Conservation (phyloP, 2,329 filamentous ascomycete species). For the Dactylellina cionopaga region DNA sequence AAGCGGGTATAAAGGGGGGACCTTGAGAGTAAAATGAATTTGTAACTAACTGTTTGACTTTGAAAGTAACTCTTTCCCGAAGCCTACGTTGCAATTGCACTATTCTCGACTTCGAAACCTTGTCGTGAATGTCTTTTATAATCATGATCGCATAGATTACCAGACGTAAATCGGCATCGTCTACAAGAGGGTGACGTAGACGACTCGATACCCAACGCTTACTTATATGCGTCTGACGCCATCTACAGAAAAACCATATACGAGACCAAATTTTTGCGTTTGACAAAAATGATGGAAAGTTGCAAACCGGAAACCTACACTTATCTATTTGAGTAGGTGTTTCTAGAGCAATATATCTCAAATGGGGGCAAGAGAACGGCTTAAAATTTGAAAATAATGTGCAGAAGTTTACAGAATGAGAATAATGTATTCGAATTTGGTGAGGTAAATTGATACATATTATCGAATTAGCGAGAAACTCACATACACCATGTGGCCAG, state of each 20-base stretch:
- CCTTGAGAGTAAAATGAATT: too few species aligned
- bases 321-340: slow-evolving; percentile 3
- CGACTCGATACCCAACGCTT: slow-evolving; percentile 16
- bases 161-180: slow-evolving; percentile 17
- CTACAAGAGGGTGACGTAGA: slow-evolving; percentile 31
- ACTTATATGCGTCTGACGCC: slow-evolving; percentile 40
- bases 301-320: not conserved
- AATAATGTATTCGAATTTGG: not conserved
- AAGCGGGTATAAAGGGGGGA: too few species aligned
- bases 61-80: slow-evolving; percentile 5
- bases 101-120: slow-evolving; percentile 3
- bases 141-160: slow-evolving; percentile 5
- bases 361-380: slow-evolving; percentile 26
- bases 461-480: slow-evolving; percentile 8
- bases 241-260: slow-evolving; percentile 13
- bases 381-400: slow-evolving; percentile 12
- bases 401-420: not conserved
- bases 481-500: not conserved
- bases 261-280: slow-evolving; percentile 7
- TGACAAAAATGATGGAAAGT: slow-evolving; percentile 7
- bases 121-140: slow-evolving; percentile 4
- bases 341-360: slow-evolving; percentile 49
- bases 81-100: not conserved
- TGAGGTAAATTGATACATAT: slow-evolving; percentile 50
- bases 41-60: slow-evolving; percentile 36